Base-by-base conservation (phyloP, 179 eudicot species). In the Drosera spatulata region DNA sequence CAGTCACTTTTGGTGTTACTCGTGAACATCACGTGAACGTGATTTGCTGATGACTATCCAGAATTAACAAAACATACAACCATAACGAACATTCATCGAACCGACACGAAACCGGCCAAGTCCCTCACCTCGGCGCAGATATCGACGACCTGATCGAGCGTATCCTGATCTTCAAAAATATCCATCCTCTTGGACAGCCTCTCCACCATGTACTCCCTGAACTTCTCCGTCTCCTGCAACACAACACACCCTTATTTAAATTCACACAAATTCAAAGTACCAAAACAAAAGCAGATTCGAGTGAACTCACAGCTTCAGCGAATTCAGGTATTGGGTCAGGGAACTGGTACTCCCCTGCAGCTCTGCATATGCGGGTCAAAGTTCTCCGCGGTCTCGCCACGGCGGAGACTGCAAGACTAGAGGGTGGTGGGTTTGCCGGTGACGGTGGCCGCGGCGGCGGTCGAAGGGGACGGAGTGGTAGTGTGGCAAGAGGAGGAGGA, bases 301-400 rank as follows among this genome's bases (percentile, higher is more conserved):
- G 0, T 11, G 44, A 56, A 67, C 79, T 71, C 40, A 91, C 96
- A 63, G 85, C 55, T 56, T 78, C 79, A 61, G 96, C 96, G 59
- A 91, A 91, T 78, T 91, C 97, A 55, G 97, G 96, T 74, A 88
- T 81, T 13, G 96, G 93, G 81, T 88, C 93, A 2, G 96, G 93
- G 50, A 88, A 88, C 66, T 83, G 70, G 77, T 83, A 88, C 76
- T 83, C 93, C 46, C 87, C 73, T 14, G 89, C 73, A 22, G 93
- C 87, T 59, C 70, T 85, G 64, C 86, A 81, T 72, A 73, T 67
- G 41, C 58, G 71, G 45, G 45, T 43, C 33, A 22, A 22, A 22
- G 33, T 22, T 22, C 33, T 22, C 33, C 33, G 33, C 33, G 33
- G 33, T 22, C 33, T 22, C 33, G 33, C 33, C 33, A 22, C 33